A percentile compares a stretch with the other conserved stretches of the same genome.
These are phyloP conservation scores for Agrostemma githago DNA, from an alignment of 148 eudicot genomes.

Conservation along the genomic window DNA sequence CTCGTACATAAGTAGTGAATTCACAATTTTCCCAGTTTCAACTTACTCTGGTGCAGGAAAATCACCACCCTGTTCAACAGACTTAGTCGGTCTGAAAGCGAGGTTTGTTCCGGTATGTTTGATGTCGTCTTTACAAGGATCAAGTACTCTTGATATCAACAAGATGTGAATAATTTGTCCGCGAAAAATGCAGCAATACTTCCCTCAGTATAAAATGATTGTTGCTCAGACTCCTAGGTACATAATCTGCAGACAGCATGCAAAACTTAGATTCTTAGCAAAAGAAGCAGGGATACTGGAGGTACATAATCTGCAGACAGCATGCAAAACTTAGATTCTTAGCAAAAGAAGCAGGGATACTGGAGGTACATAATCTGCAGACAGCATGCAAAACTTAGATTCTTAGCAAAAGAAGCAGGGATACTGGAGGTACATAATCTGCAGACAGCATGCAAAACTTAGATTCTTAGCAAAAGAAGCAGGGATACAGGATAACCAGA, in stretches of 20 bases:
- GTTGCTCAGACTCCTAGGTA: constrained; percentile 80
- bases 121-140: constrained; percentile 87
- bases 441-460: constrained; percentile 59
- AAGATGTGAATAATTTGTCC: neutral
- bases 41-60: neutral
- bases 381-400: constrained; percentile 45
- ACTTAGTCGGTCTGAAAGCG: constrained; percentile 35
- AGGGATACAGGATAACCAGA: neutral
- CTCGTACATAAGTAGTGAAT: neutral
- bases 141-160: constrained; percentile 81
- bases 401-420: too few species aligned
- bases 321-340: constrained; percentile 77
- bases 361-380: constrained; percentile 48
- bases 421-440: constrained; percentile 33
- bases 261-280: neutral
- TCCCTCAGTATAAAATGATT: constrained; percentile 68
- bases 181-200: too few species aligned
- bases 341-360: constrained; percentile 15
- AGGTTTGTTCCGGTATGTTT: constrained; percentile 32
- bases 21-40: neutral
- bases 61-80: neutral
- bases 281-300: too few species aligned
- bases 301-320: constrained; percentile 89
- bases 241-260: constrained; percentile 76
- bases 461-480: neutral